Base-by-base conservation (phyloP, 2,329 filamentous ascomycete species). In the Apiospora malaysiana region DNA sequence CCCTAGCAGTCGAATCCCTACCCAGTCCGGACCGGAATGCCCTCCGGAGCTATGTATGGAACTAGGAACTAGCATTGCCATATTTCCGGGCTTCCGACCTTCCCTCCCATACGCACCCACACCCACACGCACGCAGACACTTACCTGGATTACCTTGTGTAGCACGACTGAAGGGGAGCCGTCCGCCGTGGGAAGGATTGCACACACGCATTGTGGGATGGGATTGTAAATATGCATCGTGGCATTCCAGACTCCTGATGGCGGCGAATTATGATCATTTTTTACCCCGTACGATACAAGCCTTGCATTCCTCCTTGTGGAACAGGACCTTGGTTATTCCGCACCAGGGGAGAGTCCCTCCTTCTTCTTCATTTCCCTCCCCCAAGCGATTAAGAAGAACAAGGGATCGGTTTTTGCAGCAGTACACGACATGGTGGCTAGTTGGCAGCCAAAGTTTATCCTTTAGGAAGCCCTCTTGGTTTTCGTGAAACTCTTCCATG, bases 401-500 rank as follows among this genome's bases (percentile, higher is more conserved):
- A 27, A 43, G 27, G 12, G 10, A 42, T 12, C 25, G 40, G 37
- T n/a, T 25, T n/a, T 37, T 32, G 21, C 47, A 46, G 14, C 43
- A 63, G 56, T 40, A 40, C 32, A 40, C 56, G 56, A 40, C 56
- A 63, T 40, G 56, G 56, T 21, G 56, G 56, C 1, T 56, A 40
- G 8, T 18, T 23, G 14, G 56, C 56, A 40, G 56, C 23, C 51
- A 3, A 40, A 32, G 56, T 9, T 9, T 32, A 63, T 37, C 32
- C 56, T 63, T n/a, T 63, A 40, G 32, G 21, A 63, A 23, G 9
- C 7, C 6, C 18, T 8, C 27, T 40, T 63, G 27, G 32, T 16
- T 63, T 40, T 63, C 32, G 56, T 63, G 56, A 40, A 63, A 63
- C 56, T 40, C 32, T 63, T 63, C 56, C 32, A 63, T 63, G 56